These are phyloP conservation scores for Solanum aculeatissimum DNA, from an alignment of 305 asterid genomes.

Conservation along the genomic window DNA sequence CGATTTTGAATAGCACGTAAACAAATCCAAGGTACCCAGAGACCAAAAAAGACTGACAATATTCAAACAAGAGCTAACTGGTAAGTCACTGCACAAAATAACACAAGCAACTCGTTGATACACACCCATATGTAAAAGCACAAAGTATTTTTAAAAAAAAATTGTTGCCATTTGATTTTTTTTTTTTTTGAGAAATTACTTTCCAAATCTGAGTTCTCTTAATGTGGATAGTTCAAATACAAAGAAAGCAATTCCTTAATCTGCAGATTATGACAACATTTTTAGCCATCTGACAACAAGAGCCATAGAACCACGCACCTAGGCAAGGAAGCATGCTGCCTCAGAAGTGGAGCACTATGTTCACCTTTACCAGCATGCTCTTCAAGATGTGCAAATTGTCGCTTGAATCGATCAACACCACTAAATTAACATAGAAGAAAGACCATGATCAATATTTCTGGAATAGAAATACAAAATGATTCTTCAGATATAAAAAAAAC, in stretches of 20 bases:
- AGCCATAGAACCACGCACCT: slow-evolving; percentile 28
- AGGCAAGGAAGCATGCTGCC: slow-evolving; percentile 89
- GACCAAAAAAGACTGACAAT: background rate
- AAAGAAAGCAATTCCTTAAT: background rate
- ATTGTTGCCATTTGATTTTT: background rate
- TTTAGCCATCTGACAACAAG: background rate
- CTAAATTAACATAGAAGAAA: slow-evolving; percentile 18
- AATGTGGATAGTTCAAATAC: background rate
- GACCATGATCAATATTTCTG: background rate
- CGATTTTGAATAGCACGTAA: background rate
- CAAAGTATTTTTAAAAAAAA: background rate
- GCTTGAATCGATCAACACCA: slow-evolving; percentile 92
- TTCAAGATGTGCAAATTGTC: slow-evolving; percentile 96
- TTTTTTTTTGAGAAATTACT: background rate
- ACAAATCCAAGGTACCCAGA: background rate
- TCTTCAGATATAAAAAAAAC: background rate
- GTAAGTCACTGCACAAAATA: background rate
- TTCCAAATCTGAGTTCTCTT: background rate
- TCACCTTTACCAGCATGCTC: slow-evolving; percentile 81
- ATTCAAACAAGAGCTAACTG: background rate
- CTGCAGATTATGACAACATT: background rate
- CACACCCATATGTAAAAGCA: background rate
- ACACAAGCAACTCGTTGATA: background rate
- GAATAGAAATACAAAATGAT: background rate
- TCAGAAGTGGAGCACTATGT: slow-evolving; percentile 51